Base-by-base conservation (phyloP, 495 filamentous ascomycete species). In the Cairneyella variabilis region DNA sequence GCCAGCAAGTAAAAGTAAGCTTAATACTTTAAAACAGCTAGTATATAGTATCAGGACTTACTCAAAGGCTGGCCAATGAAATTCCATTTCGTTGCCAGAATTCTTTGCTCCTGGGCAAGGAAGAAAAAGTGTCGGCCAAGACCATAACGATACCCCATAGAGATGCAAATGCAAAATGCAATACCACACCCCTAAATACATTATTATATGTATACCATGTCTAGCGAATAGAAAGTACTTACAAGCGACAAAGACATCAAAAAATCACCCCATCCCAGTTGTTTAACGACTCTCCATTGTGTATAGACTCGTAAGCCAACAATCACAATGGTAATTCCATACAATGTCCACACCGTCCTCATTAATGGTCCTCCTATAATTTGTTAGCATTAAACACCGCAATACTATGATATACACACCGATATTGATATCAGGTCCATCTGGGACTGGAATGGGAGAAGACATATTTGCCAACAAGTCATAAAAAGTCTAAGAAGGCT, bases 181-280 rank as follows among this genome's bases (percentile, higher is more conserved):
- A n/a, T n/a, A n/a, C n/a, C n/a, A n/a, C n/a, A n/a, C n/a, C n/a
- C n/a, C n/a, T n/a, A n/a, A n/a, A n/a, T n/a, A n/a, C n/a, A n/a
- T n/a, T n/a, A n/a, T n/a, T n/a, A n/a, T n/a, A n/a, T n/a, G n/a
- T n/a, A n/a, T n/a, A n/a, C n/a, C n/a, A n/a, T n/a, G n/a, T n/a
- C n/a, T n/a, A n/a, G n/a, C n/a, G n/a, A n/a, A n/a, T n/a, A n/a
- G n/a, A n/a, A n/a, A 40, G 21, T 21, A 52, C 40, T 3, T 44
- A 53, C 50, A 5, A 53, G 22, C 2, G 50, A 53, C 9, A 36
- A n/a, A 5, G 28, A 6, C 50, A 53, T 53, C 25, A 53, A 23
- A 25, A 28, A 9, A 39, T 53, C 50, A 22, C 50, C 40, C 26
- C 20, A 30, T 42, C 49, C 49, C 16, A 52, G 20, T 30, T 52